Evolutionary conservation across 73 alveolate species (phyloP), one percentile per base, ranked within the genome.

Genomic region (Symbiodinium pilosum): DNA sequence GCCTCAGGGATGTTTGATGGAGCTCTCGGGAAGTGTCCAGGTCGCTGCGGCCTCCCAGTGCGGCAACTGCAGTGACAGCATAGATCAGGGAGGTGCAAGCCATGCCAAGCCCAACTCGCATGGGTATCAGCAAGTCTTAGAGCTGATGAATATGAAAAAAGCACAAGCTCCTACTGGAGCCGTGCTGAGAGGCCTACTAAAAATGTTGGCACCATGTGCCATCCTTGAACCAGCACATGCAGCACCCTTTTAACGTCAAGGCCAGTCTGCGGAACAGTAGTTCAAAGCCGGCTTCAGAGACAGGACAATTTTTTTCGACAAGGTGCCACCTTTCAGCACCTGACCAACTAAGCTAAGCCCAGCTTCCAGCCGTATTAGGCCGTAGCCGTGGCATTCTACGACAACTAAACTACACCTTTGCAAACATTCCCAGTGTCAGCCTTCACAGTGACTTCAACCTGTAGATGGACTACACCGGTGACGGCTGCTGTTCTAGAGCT

Each of bases 171-270:
- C 9, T 9, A 38, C 30, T 64, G 81, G 81, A 64, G 81, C 81
- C 12, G 81, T 38, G 81, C 81, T 64, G 81, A n/a, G 16, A 64
- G 81, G 81, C 81, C 81, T 64, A 64, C 81, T 64, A 64, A 64
- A 9, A 26, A 64, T 18, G 38, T 64, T n/a, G 81, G 38, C 81
- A 64, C 81, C 81, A 64, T 28, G 81, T 64, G 81, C 81, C 81
- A 64, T 64, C 81, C 81, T 47, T 64, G 81, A 64, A n/a, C 81
- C 81, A 38, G 59, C 59, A 47, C 59, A 47, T 47, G 59, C 59
- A 14, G 59, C 14, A 47, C 21, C n/a, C n/a, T n/a, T n/a, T n/a
- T n/a, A n/a, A n/a, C n/a, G n/a, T n/a, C n/a, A n/a, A n/a, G n/a
- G n/a, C n/a, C n/a, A n/a, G n/a, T n/a, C n/a, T n/a, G n/a, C n/a